Percentiles rank a stretch among this genome's conserved stretches.
phyloP scores from a whole-genome alignment of 768 basidiomycete genomes.

The Pleurotus giganteus region DNA sequence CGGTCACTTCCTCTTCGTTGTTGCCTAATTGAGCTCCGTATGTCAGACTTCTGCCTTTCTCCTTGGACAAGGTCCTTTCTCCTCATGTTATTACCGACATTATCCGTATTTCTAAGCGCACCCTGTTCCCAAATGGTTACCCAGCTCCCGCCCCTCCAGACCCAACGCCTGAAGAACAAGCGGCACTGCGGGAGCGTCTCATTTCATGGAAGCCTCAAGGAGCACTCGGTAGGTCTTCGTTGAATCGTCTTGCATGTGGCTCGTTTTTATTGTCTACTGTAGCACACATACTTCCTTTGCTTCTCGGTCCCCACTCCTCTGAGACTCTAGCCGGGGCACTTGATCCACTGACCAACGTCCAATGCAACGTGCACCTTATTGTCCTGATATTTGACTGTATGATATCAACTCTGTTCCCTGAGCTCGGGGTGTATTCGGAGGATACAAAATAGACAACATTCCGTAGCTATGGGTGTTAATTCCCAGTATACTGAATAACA shows the following conservation, averaged over 20 bases:
- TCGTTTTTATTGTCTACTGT: constrained; percentile 4
- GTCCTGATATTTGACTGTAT: constrained; percentile 73
- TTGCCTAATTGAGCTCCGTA: not conserved
- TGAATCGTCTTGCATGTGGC: not conserved
- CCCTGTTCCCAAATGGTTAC: constrained; percentile 89
- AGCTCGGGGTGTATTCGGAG: constrained; percentile 40
- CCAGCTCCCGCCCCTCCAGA: constrained; percentile 72
- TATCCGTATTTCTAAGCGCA: constrained; percentile 56
- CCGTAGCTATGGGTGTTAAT: too few species aligned
- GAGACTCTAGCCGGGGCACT: constrained; percentile 51
- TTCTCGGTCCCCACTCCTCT: constrained; percentile 54
- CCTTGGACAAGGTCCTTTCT: constrained; percentile 55
- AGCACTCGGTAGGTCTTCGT: constrained; percentile 28
- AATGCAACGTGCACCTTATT: constrained; percentile 79
- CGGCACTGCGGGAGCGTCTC: constrained; percentile 46
- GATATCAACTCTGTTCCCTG: constrained; percentile 74
- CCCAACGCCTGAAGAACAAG: constrained; percentile 77
- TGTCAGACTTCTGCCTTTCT: constrained; percentile 65
- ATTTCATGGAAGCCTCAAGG: constrained; percentile 36
- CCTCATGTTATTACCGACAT: constrained; percentile 50
- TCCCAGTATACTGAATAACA: too few species aligned
- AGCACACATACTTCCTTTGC: constrained; percentile 44
- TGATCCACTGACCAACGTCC: constrained; percentile 56
- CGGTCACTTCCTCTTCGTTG: not conserved
- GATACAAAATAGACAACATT: not conserved